Evolutionary conservation across 1,284 basidiomycete species (phyloP), one percentile per base, ranked within the genome.

Genomic region (Tausonia pullulans): DNA sequence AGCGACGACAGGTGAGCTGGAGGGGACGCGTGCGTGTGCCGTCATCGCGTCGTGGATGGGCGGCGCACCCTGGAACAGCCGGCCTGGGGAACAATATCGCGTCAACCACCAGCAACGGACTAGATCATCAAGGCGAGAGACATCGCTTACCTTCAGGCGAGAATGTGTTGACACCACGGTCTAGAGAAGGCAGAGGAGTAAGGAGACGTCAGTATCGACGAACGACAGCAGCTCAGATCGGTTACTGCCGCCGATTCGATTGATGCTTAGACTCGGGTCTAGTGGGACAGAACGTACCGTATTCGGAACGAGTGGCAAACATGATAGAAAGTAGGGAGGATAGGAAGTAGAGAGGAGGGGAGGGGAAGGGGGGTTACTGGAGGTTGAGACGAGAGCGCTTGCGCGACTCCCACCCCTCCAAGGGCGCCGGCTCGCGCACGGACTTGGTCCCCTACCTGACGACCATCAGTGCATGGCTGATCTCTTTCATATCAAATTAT

Each of bases 81-180:
- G 78, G 44, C 79, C 79, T 74, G 75, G 62, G 1, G 48, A 3
- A 53, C 10, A 40, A 13, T 9, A 55, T 51, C 13, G 9, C 48
- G 43, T 5, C 44, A 52, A 51, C 39, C 13, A 59, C 3, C 14
- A 7, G 7, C 41, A 27, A 7, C n/a, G 39, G 16, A 45, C 2
- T 7, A 11, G n/a, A 8, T 52, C 16, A 13, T n/a, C 10, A n/a
- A 27, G 41, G 7, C 16, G 7, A 16, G 50, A 9, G 44, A 48
- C 40, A 43, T 14, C 46, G n/a, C 75, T 70, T 57, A 78, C 94
- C 78, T 51, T 98, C 95, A 5, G 96, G 96, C 44, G 95, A 98
- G 81, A 98, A 98, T 71, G 95, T 98, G 81, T 96, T 97, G 68
- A 97, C 94, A 81, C 94, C 94, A 72, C 94, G 87, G 79, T 97